phyloP scores from a whole-genome alignment of 2,329 filamentous ascomycete species.

The Aspergillus awamori region DNA sequence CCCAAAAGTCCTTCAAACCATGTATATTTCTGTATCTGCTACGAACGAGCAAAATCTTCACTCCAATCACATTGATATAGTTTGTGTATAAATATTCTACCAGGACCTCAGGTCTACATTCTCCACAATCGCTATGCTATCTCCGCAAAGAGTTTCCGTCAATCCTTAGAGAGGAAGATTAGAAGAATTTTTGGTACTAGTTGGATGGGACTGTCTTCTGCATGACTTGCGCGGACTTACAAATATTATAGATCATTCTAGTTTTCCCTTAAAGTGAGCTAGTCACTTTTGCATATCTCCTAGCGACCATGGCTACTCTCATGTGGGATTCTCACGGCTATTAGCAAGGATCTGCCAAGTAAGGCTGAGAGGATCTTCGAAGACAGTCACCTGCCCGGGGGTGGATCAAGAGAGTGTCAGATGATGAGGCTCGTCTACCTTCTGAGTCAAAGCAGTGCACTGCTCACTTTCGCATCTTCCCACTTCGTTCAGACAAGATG shows the following conservation, averaged over 20 bases:
- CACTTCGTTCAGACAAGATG: not conserved
- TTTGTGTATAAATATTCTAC: too few species aligned
- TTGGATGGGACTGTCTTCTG: too few species aligned
- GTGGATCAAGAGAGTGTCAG: constrained; percentile 8
- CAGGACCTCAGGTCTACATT: too few species aligned
- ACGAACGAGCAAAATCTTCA: not conserved
- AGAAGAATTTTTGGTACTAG: not conserved
- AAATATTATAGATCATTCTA: not conserved
- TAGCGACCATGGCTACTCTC: not conserved
- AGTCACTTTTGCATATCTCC: not conserved
- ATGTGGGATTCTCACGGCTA: not conserved
- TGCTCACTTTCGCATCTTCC: not conserved
- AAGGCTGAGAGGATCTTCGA: constrained; percentile 4
- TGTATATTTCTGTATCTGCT: not conserved
- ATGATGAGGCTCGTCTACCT: constrained; percentile 6
- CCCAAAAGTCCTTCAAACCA: not conserved
- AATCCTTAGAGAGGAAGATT: too few species aligned
- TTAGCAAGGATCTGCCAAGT: not conserved
- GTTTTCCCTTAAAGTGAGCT: not conserved
- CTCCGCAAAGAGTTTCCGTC: too few species aligned
- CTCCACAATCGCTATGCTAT: too few species aligned
- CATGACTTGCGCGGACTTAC: too few species aligned
- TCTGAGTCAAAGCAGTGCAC: not conserved
- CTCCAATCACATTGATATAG: not conserved
- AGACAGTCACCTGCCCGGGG: constrained; percentile 8